Base-by-base conservation (phyloP, 192 early-diverging fungal genomes). In the Coemansia sp. region DNA sequence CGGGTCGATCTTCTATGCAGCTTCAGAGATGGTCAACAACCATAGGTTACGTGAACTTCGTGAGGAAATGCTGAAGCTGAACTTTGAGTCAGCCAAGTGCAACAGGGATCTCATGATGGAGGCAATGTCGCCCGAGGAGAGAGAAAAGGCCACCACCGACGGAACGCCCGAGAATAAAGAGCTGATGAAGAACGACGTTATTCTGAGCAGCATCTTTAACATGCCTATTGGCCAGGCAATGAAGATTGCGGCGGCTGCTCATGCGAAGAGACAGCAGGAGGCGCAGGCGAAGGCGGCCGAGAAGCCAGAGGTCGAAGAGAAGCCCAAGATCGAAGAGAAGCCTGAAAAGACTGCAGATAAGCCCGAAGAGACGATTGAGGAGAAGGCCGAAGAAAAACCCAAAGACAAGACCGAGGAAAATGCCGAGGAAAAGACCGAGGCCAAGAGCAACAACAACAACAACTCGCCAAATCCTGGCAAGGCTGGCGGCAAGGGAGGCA, bases 1-100 rank as follows among this genome's bases (percentile, higher is more conserved):
- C 18, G 82, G 89, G 42, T 87, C 81, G 9, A 94, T 97, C 59
- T 89, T 97, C 66, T 87, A 88, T 20, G 88, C 90, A 31, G 94
- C 93, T 0, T 86, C 86, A 13, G 87, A 92, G 71, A 84, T 93
- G 72, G 85, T 93, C 48, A 86, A 89, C 55, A 84, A 87, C 55
- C 83, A 90, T 57, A 84, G 69, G 51, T 78, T 89, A 42, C 59
- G 81, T 16, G 82, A 83, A 64, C 56, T 83, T 45, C 49, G 70
- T 9, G 75, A 73, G 69, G 79, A 84, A 59, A 84, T 80, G 82
- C 35, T 64, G 34, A 68, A 65, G 60, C 63, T 75, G 40, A 70
- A 69, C 43, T 75, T 75, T 39, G 78, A 81, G 63, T 71, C 78
- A 2, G 72, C 78, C 15, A 75, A 68, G 40, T 81, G 78, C 31